A percentile compares a stretch with the other conserved stretches of the same genome.
phyloP scores from a whole-genome alignment of 495 filamentous ascomycete genomes.

The Penicillium coprophilum region DNA sequence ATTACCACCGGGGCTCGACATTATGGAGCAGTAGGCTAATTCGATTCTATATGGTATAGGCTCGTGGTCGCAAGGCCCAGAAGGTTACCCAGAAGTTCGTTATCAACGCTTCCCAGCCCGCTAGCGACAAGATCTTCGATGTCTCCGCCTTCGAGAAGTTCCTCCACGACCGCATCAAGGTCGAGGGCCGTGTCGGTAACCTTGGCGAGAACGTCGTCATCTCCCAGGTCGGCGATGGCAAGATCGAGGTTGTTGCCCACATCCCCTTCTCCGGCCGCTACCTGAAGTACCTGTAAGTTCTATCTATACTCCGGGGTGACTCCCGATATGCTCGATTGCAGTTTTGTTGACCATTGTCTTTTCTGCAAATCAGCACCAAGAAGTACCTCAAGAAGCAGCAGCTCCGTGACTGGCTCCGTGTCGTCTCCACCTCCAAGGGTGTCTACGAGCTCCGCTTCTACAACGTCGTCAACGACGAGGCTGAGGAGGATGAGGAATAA shows the following conservation, averaged over 20 bases:
- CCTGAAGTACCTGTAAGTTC: slow-evolving; percentile 97
- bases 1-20: slow-evolving; percentile 37
- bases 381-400: slow-evolving; percentile 99
- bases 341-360: slow-evolving; percentile 14
- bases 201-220: slow-evolving; percentile 92
- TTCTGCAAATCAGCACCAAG: slow-evolving; percentile 71
- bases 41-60: slow-evolving; percentile 35
- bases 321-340: neutral
- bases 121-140: slow-evolving; percentile 99
- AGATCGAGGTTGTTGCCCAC: slow-evolving; percentile 96
- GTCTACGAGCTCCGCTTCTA: slow-evolving; percentile 99
- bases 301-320: neutral
- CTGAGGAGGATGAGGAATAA: slow-evolving; percentile 97
- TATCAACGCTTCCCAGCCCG: slow-evolving; percentile 98
- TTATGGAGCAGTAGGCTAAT: slow-evolving; percentile 95
- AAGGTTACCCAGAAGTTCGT: slow-evolving; percentile 84
- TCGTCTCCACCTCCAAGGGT: slow-evolving; percentile 93
- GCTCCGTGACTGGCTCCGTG: slow-evolving; percentile 98
- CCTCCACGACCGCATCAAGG: slow-evolving; percentile 99
- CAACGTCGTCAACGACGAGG: slow-evolving; percentile 98
- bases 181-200: slow-evolving; percentile 96
- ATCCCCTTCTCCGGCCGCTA: slow-evolving; percentile 97
- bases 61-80: slow-evolving; percentile 60
- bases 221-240: slow-evolving; percentile 86
- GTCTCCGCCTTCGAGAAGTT: slow-evolving; percentile 98